Evolutionary conservation across 2,329 filamentous ascomycete species (phyloP), one percentile per base, ranked within the genome.

Genomic region (Furcasterigmium furcatum): DNA sequence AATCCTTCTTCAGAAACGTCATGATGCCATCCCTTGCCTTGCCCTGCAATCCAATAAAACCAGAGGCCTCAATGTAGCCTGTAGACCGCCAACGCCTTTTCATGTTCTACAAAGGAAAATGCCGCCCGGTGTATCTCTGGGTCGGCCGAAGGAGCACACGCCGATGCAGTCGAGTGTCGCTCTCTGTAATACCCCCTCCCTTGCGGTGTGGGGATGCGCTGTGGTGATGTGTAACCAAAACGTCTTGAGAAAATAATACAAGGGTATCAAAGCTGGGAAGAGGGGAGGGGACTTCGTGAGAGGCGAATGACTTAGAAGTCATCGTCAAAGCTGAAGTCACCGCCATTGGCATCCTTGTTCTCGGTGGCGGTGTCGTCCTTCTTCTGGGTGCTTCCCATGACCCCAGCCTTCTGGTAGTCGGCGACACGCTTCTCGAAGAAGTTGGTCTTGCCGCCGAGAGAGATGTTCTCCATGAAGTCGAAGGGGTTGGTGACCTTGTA

Each of bases 381-480:
- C 76, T 91, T 91, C 73, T 87, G 88, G 58, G 85, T 88, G 74
- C 88, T 91, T 62, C 86, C 86, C 90, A 99, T 95, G 69, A 99
- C 92, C 77, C 94, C 94, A 30, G 94, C 91, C 82, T 99, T 99
- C 75, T 99, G 94, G 82, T 99, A 99, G 64, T 99, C 94, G 67
- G 87, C 94, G 47, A 99, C 94, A 59, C 94, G 90, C 88, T 99
- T 99, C 87, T 99, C 94, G 68, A 99, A 99, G 83, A 99, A 99
- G 84, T 99, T 99, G 68, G 94, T 99, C 88, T 99, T 99, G 72
- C 94, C 94, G 43, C 91, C 89, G 10, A 99, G 82, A 19, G 94
- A 97, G 71, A 99, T 99, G 74, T 96, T 96, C 81, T 99, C 94
- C 94, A 99, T 99, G 72, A 99, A 99, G 79, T 99, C 94, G 68